Percentiles rank a stretch among this genome's conserved stretches.
Conservation (phyloP, 2,329 filamentous ascomycete genomes). For the Ambrosiella xylebori region DNA sequence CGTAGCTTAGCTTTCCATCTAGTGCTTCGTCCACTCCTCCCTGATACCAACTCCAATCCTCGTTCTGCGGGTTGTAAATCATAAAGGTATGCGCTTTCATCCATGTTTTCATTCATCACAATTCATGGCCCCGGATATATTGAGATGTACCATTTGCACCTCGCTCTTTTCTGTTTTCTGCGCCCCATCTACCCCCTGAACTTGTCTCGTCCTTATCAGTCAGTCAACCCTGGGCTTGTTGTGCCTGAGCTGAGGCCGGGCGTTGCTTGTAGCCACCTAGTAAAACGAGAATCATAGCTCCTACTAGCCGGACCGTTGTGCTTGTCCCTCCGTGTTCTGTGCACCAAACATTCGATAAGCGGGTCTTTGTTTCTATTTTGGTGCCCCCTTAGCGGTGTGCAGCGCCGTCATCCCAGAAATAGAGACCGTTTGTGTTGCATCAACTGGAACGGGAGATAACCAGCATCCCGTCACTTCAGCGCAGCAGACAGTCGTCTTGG, state of each 20-base stretch:
- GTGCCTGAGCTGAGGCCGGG: neutral
- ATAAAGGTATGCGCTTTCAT: too few species aligned
- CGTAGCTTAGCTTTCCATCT: too few species aligned
- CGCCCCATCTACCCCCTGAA: neutral
- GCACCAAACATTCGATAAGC: neutral
- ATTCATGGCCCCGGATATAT: too few species aligned
- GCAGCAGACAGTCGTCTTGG: neutral
- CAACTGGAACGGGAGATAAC: neutral
- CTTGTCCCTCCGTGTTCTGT: neutral
- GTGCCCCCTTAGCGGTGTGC: neutral
- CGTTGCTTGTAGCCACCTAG: neutral
- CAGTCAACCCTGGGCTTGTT: neutral
- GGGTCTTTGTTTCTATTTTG: neutral
- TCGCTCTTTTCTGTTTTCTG: conserved; percentile 1
- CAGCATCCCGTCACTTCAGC: neutral
- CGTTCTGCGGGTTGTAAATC: too few species aligned
- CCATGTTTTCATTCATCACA: too few species aligned
- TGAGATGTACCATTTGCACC: neutral
- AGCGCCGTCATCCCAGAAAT: neutral
- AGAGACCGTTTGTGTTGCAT: neutral
- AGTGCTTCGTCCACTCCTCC: too few species aligned
- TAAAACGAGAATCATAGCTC: neutral
- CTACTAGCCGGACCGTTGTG: too few species aligned
- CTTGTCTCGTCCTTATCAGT: conserved; percentile 8
- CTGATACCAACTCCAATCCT: too few species aligned